Evolutionary conservation across 2,329 filamentous ascomycete genomes (phyloP).

Genomic region (Aureobasidium sp.): DNA sequence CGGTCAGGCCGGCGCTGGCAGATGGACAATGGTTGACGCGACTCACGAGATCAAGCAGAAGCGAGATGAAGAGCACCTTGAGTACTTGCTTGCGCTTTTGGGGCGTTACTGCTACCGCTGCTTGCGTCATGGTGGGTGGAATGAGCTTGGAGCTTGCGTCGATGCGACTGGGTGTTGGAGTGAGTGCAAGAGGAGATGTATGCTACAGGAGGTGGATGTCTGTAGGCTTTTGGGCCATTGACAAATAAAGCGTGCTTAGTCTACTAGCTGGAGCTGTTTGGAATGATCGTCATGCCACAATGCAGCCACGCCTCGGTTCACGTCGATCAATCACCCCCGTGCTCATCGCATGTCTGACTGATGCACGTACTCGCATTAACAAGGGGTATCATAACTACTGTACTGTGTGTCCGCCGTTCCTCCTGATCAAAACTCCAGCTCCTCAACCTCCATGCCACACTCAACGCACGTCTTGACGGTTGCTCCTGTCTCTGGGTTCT

Average conservation of each 20-base stretch:
- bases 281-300: conserved; percentile 9
- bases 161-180: background rate
- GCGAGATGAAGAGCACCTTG: conserved; percentile 77
- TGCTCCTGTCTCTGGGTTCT: conserved; percentile 59
- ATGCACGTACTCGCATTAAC: background rate
- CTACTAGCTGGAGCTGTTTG: background rate
- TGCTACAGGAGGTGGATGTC: background rate
- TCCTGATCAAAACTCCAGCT: conserved; percentile 49
- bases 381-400: conserved; percentile 16
- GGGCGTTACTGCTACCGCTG: conserved; percentile 16
- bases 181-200: background rate
- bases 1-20: background rate
- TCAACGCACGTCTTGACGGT: conserved; percentile 66
- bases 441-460: conserved; percentile 61
- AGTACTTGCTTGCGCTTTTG: conserved; percentile 65
- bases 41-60: conserved; percentile 70
- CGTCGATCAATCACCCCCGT: conserved; percentile 1
- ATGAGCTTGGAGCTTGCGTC: background rate
- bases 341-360: background rate
- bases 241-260: conserved; percentile 7
- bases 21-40: background rate
- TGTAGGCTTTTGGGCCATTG: background rate
- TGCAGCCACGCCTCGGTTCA: conserved; percentile 11
- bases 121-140: background rate
- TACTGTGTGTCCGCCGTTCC: background rate